Evolutionary conservation across 2,329 filamentous ascomycete genomes (phyloP).

Genomic region (Byssothecium circinans): DNA sequence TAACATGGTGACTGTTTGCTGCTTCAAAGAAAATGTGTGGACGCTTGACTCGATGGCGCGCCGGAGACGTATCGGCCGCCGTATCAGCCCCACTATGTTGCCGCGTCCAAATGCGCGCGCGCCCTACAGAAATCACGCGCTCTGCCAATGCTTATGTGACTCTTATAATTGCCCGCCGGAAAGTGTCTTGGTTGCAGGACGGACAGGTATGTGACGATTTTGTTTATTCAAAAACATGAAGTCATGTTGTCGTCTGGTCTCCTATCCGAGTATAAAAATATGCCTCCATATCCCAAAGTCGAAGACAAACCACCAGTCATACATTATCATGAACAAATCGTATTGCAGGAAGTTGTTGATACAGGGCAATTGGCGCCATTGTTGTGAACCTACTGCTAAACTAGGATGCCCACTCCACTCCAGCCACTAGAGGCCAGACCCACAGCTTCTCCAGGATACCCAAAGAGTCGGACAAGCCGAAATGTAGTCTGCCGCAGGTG

Average conservation of each 20-base stretch:
- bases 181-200: too few relatives aligned
- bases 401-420: constrained; percentile 10
- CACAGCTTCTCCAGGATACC: constrained; percentile 22
- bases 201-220: too few relatives aligned
- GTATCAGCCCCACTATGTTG: background rate
- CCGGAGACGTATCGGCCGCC: constrained; percentile 1
- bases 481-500: constrained; percentile 12
- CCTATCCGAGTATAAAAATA: too few relatives aligned
- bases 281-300: too few relatives aligned
- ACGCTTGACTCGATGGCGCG: constrained; percentile 13
- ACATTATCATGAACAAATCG: constrained; percentile 19
- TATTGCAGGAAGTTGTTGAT: constrained; percentile 32
- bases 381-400: constrained; percentile 16
- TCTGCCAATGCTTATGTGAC: constrained; percentile 19
- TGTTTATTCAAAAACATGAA: too few relatives aligned
- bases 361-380: constrained; percentile 23
- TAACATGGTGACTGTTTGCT: constrained; percentile 12
- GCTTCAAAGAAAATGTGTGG: constrained; percentile 16
- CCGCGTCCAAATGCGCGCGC: background rate
- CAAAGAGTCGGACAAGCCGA: constrained; percentile 13
- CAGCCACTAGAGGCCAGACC: constrained; percentile 3
- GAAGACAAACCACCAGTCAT: too few relatives aligned
- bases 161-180: constrained; percentile 2
- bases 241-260: too few relatives aligned
- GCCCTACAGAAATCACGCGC: constrained; percentile 9